Conservation (phyloP, 129 eudicot species). For the Flaveria trinervia region DNA sequence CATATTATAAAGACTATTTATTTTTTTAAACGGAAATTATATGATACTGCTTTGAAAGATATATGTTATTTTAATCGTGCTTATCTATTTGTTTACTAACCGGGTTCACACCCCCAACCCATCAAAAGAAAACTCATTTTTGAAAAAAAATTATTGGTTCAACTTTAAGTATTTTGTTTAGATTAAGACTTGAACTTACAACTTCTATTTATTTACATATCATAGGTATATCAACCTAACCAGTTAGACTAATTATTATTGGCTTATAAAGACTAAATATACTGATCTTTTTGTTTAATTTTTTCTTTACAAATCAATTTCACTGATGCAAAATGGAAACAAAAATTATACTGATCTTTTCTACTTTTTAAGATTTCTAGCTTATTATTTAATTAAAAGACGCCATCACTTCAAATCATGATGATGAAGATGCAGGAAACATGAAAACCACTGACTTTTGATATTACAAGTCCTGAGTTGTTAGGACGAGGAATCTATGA, state of each 20-base stretch:
- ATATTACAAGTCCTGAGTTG: slow-evolving; percentile 26
- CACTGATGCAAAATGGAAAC: neutral
- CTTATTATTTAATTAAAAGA: neutral
- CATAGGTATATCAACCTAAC: too few species aligned
- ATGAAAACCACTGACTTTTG: slow-evolving; percentile 27
- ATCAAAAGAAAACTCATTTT: too few species aligned
- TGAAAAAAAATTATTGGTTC: too few species aligned
- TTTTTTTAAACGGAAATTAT: too few species aligned
- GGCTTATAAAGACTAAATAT: neutral
- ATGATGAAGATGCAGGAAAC: slow-evolving; percentile 8
- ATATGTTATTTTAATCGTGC: too few species aligned
- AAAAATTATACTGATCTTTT: neutral
- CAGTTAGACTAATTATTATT: too few species aligned
- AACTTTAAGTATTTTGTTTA: too few species aligned
- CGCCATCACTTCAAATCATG: neutral
- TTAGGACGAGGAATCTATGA: slow-evolving; percentile 37
- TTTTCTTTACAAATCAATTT: neutral
- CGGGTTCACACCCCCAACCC: too few species aligned
- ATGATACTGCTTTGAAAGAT: too few species aligned
- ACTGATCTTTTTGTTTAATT: neutral
- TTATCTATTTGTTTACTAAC: too few species aligned
- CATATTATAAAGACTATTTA: neutral
- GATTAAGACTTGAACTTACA: too few species aligned
- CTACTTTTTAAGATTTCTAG: neutral
- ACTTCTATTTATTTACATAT: too few species aligned